phyloP scores from a whole-genome alignment of 192 early-diverging fungal species.

The Coemansia sp. region DNA sequence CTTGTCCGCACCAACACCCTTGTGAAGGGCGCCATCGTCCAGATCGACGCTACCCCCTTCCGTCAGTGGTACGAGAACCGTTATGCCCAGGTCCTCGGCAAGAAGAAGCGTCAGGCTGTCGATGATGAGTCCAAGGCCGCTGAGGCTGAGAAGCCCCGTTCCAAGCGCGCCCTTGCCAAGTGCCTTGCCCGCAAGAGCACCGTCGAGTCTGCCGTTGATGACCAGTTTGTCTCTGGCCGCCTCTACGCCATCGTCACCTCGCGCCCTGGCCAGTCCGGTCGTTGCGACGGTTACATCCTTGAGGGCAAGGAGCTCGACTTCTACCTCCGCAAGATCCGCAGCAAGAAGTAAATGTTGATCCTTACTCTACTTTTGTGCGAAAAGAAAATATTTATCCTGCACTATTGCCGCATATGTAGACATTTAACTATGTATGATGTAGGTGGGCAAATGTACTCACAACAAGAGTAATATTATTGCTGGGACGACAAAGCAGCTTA shows the following conservation, averaged over 20 bases:
- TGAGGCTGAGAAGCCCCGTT: conserved; percentile 82
- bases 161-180: conserved; percentile 90
- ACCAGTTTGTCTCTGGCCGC: conserved; percentile 95
- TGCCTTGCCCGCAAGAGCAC: conserved; percentile 82
- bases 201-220: conserved; percentile 85
- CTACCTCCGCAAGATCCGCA: conserved; percentile 89
- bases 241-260: conserved; percentile 91
- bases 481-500: conserved; percentile 18
- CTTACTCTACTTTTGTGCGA: conserved; percentile 23
- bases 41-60: conserved; percentile 99
- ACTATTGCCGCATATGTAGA: background rate
- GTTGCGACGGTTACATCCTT: conserved; percentile 97
- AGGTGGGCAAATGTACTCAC: background rate
- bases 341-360: conserved; percentile 59
- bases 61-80: conserved; percentile 99
- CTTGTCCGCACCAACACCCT: conserved; percentile 99
- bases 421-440: too few relatives aligned
- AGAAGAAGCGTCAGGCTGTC: conserved; percentile 60
- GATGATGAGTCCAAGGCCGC: conserved; percentile 58
- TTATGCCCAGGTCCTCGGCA: conserved; percentile 89
- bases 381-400: conserved; percentile 30
- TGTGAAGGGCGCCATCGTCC: conserved; percentile 96
- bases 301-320: conserved; percentile 99
- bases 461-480: conserved; percentile 22
- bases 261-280: conserved; percentile 97